Conservation (phyloP, 441 rosid genomes). For the Pelargonium cotyledonis region DNA sequence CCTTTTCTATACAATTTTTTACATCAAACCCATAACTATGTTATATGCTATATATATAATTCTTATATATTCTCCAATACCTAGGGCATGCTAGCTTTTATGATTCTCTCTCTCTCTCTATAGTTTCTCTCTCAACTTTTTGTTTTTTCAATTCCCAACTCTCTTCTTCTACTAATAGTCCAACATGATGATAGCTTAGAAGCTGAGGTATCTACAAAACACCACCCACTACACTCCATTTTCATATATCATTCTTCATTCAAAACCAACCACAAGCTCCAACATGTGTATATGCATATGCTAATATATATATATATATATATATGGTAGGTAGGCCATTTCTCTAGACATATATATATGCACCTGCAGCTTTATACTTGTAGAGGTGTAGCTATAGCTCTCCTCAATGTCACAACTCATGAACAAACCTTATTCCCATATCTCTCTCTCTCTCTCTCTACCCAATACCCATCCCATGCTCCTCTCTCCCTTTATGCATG, state of each 20-base stretch:
- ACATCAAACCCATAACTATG: background rate
- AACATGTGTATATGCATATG: background rate
- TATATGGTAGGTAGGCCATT: background rate
- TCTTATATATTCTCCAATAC: background rate
- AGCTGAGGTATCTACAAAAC: background rate
- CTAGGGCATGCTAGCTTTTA: background rate
- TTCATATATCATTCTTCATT: background rate
- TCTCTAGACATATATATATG: background rate
- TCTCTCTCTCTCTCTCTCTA: too few relatives aligned
- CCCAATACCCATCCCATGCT: too few relatives aligned
- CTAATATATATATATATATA: background rate
- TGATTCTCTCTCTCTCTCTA: too few relatives aligned
- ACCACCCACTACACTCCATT: background rate
- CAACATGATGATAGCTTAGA: background rate
- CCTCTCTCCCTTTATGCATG: background rate
- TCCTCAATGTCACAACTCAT: background rate
- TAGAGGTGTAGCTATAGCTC: background rate
- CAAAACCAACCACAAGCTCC: background rate
- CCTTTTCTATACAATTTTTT: background rate
- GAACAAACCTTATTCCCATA: too few relatives aligned
- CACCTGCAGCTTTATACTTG: too few relatives aligned
- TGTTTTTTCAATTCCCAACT: background rate
- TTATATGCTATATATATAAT: too few relatives aligned
- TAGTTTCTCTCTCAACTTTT: too few relatives aligned
- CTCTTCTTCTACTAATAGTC: background rate